Evolutionary conservation across 2,329 filamentous ascomycete genomes (phyloP).

Genomic region (Aplosporella prunicola): DNA sequence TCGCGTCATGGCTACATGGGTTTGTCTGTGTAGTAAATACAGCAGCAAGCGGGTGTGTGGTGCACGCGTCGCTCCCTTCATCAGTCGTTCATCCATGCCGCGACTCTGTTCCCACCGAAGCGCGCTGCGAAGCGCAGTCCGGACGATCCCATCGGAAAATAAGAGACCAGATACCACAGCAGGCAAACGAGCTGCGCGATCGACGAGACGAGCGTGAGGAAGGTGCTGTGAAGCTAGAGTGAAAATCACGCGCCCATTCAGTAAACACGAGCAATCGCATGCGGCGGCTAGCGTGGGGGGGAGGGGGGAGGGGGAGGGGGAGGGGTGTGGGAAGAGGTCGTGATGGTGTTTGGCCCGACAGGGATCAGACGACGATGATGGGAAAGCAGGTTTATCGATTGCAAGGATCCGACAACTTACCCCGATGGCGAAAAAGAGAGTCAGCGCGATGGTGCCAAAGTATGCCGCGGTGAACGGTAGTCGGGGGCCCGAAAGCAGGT

Average conservation of each 20-base stretch:
- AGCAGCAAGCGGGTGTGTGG: no score
- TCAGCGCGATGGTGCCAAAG: constrained; percentile 84
- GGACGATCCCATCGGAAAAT: constrained; percentile 93
- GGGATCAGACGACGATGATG: constrained; percentile 2
- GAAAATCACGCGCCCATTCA: constrained; percentile 25
- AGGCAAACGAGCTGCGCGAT: constrained; percentile 76
- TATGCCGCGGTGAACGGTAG: constrained; percentile 90
- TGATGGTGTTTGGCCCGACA: constrained; percentile 16
- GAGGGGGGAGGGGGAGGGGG: constrained; percentile 11
- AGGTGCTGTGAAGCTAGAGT: constrained; percentile 65
- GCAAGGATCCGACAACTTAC: constrained; percentile 49
- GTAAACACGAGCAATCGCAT: constrained; percentile 24
- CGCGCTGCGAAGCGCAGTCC: constrained; percentile 78
- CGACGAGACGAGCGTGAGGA: constrained; percentile 77
- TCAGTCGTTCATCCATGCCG: constrained; percentile 77
- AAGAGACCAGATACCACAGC: constrained; percentile 90
- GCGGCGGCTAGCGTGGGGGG: constrained; percentile 23
- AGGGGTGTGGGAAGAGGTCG: constrained; percentile 16
- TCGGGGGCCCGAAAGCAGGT: constrained; percentile 74
- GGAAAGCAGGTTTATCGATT: constrained; percentile 12
- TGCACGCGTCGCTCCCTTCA: no score
- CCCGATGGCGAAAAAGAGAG: constrained; percentile 83
- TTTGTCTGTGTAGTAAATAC: constrained; percentile 5
- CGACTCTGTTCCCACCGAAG: constrained; percentile 75
- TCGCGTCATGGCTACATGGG: constrained; percentile 7